Base-by-base conservation (phyloP, 306 rosid species). In the Cicer bijugum region DNA sequence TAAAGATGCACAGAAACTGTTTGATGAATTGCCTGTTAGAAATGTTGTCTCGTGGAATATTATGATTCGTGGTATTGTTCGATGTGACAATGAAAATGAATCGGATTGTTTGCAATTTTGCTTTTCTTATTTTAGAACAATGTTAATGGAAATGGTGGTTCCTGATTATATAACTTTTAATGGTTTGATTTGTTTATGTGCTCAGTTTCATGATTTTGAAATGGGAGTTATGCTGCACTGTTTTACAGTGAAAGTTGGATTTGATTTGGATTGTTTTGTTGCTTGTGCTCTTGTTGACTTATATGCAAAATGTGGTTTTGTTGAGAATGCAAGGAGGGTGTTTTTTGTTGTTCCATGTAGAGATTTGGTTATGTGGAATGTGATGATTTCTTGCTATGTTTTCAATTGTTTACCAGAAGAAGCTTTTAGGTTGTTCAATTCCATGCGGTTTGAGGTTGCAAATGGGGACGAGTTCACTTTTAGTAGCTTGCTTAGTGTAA, bases 281-380 rank as follows among this genome's bases (percentile, higher is more conserved):
- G 84, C 86, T 14, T 79, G 85, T 67, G 81, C 88, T 65, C 70
- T 90, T 5, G 78, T 93, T 45, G 89, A 85, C 66, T 85, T 81
- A 15, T 89, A 90, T 77, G 83, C 87, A 17, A 89, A 85, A 81
- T 74, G 77, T 81, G 92, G 91, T 38, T 59, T 85, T 6, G 78
- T 82, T 73, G 85, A 81, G 75, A 85, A 78, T 55, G 91, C 96
- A 38, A 84, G 85, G 75, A 48, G 58, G 57, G 90, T 80, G 57
- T 93, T 93, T 59, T 78, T 47, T 63, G 60, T 19, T 69, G 80
- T 72, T 35, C 46, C 40, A 16, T 63, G 23, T 52, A 86, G 53
- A 79, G 97, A 93, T 83, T 66, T 84, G 85, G 89, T 90, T 67
- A 48, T 86, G 81, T 88, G 96, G 96, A 93, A 93, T 81, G 97